Percentiles rank a stretch among this genome's conserved stretches.
Conservation (phyloP, 2,329 filamentous ascomycete species). For the Paraphoma chrysanthemicola region DNA sequence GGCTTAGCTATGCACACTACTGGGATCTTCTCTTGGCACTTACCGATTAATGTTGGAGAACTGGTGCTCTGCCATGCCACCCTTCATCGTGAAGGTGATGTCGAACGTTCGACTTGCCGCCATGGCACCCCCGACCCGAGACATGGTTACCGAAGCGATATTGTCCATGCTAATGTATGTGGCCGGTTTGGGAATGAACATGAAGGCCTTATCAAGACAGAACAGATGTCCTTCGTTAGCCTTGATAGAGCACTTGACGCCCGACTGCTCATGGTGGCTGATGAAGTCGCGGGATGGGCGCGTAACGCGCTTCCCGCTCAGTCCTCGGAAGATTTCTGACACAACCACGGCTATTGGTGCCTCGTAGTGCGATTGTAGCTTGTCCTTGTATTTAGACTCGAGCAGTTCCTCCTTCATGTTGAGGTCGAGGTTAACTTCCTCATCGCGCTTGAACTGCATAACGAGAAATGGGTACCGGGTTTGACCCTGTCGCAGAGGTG, state of each 20-base stretch:
- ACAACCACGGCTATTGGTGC: slow-evolving; percentile 87
- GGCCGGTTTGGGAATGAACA: slow-evolving; percentile 98
- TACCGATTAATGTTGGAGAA: slow-evolving; percentile 98
- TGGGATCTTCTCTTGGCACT: slow-evolving; percentile 17
- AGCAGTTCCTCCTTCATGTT: slow-evolving; percentile 94
- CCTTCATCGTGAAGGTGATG: slow-evolving; percentile 91
- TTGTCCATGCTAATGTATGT: slow-evolving; percentile 98
- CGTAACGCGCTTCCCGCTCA: slow-evolving; percentile 94
- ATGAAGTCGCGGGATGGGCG: slow-evolving; percentile 93
- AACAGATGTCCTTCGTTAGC: slow-evolving; percentile 97
- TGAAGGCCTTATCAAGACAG: slow-evolving; percentile 96
- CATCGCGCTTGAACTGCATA: slow-evolving; percentile 98
- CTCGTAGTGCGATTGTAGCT: slow-evolving; percentile 88
- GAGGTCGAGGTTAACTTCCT: slow-evolving; percentile 94
- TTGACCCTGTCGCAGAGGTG: slow-evolving; percentile 93
- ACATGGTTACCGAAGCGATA: slow-evolving; percentile 90
- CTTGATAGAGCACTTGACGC: slow-evolving; percentile 99
- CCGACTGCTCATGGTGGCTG: slow-evolving; percentile 90
- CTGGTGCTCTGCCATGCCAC: slow-evolving; percentile 84
- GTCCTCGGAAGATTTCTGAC: slow-evolving; percentile 90
- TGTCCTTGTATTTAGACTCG: slow-evolving; percentile 86
- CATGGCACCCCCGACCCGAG: slow-evolving; percentile 90
- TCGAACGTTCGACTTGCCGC: slow-evolving; percentile 96
- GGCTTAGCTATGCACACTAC: slow-evolving; percentile 26
- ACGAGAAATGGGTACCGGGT: slow-evolving; percentile 98